Evolutionary conservation across 1,284 basidiomycete species (phyloP).

Genomic region (Neolentinus lepideus): DNA sequence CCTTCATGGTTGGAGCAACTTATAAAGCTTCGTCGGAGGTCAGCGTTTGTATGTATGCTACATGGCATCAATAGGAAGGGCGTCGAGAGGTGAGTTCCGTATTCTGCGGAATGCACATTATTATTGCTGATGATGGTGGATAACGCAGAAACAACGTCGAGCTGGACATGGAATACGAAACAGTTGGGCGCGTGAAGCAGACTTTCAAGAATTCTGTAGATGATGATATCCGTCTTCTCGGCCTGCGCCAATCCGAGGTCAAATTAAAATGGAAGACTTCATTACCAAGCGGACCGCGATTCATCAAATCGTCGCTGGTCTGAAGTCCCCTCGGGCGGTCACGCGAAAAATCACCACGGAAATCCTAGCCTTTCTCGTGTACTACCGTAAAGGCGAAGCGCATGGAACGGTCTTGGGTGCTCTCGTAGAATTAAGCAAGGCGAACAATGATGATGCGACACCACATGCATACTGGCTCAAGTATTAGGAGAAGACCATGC

Average conservation of each 20-base stretch:
- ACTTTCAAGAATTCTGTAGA: conserved; percentile 76
- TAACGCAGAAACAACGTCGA: too few species aligned
- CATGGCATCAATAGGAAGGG: conserved; percentile 69
- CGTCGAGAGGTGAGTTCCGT: conserved; percentile 44
- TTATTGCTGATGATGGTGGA: too few species aligned
- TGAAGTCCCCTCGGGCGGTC: conserved; percentile 78
- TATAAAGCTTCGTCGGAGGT: conserved; percentile 73
- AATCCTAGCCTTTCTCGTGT: conserved; percentile 60
- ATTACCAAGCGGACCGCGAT: conserved; percentile 75
- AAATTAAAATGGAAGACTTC: conserved; percentile 76
- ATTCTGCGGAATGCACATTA: too few species aligned
- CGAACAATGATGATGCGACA: conserved; percentile 49
- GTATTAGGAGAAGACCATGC: conserved; percentile 71
- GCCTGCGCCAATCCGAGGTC: conserved; percentile 4
- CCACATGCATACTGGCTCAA: conserved; percentile 90
- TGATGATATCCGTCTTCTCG: conserved; percentile 7
- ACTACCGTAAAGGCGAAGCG: conserved; percentile 47
- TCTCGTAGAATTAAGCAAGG: conserved; percentile 57
- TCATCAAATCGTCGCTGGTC: conserved; percentile 76
- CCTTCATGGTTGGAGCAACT: conserved; percentile 80
- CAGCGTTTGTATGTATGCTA: conserved; percentile 79
- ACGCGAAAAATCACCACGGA: conserved; percentile 85
- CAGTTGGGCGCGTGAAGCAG: conserved; percentile 82
- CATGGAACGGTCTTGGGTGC: conserved; percentile 54
- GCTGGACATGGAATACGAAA: conserved; percentile 92